Evolutionary conservation across 208 protist species (phyloP), one percentile per base, ranked within the genome.

Genomic region (Leishmania major): DNA sequence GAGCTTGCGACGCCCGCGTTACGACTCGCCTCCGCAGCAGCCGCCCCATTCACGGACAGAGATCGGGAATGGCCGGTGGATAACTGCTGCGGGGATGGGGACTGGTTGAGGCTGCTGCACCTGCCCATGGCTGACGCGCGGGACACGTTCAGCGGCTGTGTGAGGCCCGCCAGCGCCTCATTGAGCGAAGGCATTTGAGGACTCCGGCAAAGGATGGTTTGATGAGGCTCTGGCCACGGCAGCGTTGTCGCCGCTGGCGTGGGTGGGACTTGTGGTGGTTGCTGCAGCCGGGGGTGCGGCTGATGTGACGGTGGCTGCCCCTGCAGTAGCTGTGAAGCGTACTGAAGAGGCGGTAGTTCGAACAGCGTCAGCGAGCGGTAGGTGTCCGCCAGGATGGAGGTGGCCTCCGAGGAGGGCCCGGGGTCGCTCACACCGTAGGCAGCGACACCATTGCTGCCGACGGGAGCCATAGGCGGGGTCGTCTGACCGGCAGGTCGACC

Each of bases 361-460:
- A 78, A 78, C 49, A 67, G 76, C 31, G 66, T 57, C 17, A 77
- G 81, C 25, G 81, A 85, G 70, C 77, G 78, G 71, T 78, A 85
- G 70, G 45, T 49, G 25, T 81, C 81, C 19, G 28, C 74, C 13
- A 62, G 25, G n/a, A 71, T 40, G 28, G 70, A 62, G 25, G 49
- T 19, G 31, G 66, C 75, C 8, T 37, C 47, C 53, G 75, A 37
- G 10, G 57, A 43, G 4, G 40, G 17, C 28, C 19, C 57, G 4
- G 75, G 10, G 45, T 53, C 47, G 49, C 59, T 8, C 49, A 53
- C 57, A 28, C 43, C 28, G 19, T 51, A 51, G 45, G 22, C 69
- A 74, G n/a, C 37, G 62, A 69, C 31, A 6, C 31, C n/a, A 31
- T 31, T 7, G 62, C 62, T 15, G 69, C 22, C 22, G 47, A 31